Percentiles rank a stretch among this genome's conserved stretches.
phyloP scores from a whole-genome alignment of 768 basidiomycete genomes.

The Auricularia sp. region DNA sequence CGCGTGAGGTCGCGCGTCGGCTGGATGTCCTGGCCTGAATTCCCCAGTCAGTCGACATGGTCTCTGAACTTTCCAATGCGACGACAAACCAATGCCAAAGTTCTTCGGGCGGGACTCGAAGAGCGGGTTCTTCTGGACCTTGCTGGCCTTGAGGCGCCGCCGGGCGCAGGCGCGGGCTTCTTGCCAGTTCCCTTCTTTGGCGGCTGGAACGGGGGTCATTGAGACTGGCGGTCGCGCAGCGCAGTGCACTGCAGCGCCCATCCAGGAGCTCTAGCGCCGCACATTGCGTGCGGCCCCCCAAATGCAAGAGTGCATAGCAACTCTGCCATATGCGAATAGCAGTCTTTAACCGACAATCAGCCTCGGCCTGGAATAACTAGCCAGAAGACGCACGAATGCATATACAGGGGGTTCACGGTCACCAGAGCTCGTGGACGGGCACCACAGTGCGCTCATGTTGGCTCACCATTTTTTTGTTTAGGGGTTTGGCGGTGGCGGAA shows the following conservation, averaged over 20 bases:
- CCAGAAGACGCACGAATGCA: too few relatives aligned
- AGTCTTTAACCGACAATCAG: too few relatives aligned
- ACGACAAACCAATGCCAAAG: slow-evolving; percentile 83
- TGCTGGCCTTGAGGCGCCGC: slow-evolving; percentile 61
- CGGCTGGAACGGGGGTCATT: slow-evolving; percentile 64
- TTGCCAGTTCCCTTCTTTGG: slow-evolving; percentile 61
- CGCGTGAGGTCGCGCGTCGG: slow-evolving; percentile 85
- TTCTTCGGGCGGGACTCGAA: slow-evolving; percentile 86
- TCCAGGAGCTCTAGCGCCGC: background rate
- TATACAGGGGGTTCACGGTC: too few relatives aligned
- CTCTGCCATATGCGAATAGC: too few relatives aligned
- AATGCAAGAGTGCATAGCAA: background rate
- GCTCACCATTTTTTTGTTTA: too few relatives aligned
- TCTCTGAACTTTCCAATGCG: background rate
- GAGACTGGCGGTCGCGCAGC: slow-evolving; percentile 31
- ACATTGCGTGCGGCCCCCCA: background rate
- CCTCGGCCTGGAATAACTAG: too few relatives aligned
- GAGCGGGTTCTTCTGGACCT: slow-evolving; percentile 87
- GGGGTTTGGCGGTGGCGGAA: too few relatives aligned
- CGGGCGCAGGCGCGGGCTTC: slow-evolving; percentile 79
- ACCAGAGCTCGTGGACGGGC: too few relatives aligned
- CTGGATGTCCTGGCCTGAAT: slow-evolving; percentile 85
- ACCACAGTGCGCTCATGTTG: too few relatives aligned
- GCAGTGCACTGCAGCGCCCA: background rate
- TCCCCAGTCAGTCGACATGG: background rate